Base-by-base conservation (phyloP, 192 early-diverging fungal genomes). In the Anaeromyces robustus region DNA sequence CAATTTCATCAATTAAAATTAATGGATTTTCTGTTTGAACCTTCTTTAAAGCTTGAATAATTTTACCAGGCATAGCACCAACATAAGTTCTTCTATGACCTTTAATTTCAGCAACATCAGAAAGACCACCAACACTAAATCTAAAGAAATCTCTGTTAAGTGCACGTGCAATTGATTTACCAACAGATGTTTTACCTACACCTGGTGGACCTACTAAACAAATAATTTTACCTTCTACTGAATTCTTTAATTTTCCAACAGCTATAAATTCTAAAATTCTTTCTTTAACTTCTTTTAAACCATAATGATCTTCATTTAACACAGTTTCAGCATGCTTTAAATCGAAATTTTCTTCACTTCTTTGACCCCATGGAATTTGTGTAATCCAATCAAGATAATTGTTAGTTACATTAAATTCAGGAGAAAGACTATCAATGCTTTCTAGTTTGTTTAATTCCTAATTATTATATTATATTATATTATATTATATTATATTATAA, bases 371-470 rank as follows among this genome's bases (percentile, higher is more conserved):
- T 29, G 98, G 98, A 17, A 99, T 90, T 85, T 96, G 94, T 0
- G 98, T 98, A 28, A 99, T 84, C 98, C 98, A 99, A 85, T 99
- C 98, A 30, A 99, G 86, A 82, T 99, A 99, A 87, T 99, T 99
- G 32, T 96, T 92, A 13, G 98, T 99, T 19, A 99, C 96, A 81
- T 97, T 98, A 84, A 98, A 98, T 85, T 99, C 98, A 34, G 96
- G 52, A 28, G 52, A 68, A 68, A 68, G 52, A 68, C 52, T 68
- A 68, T 68, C 52, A 68, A 68, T 68, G n/a, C 52, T 68, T n/a
- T 68, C 52, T n/a, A 68, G 11, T n/a, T 68, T 68, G n/a, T 68
- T 68, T 68, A 68, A 68, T 68, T 68, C 52, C 52, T 68, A 52
- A 22, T 22, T 41, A 41, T 34, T 41, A 41, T 41, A 41, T 41